Conservation (phyloP, 2,329 filamentous ascomycete genomes). For the Spiromastix sp. region DNA sequence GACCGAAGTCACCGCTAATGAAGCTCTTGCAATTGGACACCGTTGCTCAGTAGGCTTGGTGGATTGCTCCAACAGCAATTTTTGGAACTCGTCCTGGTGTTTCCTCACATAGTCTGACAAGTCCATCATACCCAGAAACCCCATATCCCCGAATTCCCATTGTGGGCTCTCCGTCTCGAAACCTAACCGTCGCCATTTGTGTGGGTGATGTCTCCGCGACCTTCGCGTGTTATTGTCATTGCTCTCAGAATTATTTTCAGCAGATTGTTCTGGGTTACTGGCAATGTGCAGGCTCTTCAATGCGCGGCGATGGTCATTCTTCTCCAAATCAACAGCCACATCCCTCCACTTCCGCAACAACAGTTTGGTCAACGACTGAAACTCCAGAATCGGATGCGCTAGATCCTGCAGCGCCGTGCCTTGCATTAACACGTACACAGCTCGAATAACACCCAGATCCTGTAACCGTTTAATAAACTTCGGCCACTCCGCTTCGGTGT, state of each 20-base stretch:
- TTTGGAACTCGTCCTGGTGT: constrained; percentile 86
- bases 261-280: constrained; percentile 59
- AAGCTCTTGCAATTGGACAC: constrained; percentile 79
- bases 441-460: constrained; percentile 84
- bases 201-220: constrained; percentile 65
- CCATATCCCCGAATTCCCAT: constrained; percentile 72
- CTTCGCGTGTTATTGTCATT: constrained; percentile 40
- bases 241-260: constrained; percentile 20
- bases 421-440: constrained; percentile 89
- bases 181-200: constrained; percentile 87
- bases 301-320: constrained; percentile 76
- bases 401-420: constrained; percentile 84
- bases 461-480: constrained; percentile 91
- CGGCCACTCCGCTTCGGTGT: constrained; percentile 76
- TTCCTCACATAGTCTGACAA: constrained; percentile 86
- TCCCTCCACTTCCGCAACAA: constrained; percentile 81
- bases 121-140: constrained; percentile 96
- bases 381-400: constrained; percentile 81
- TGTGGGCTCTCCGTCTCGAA: constrained; percentile 86
- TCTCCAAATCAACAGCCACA: constrained; percentile 72
- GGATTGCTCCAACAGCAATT: constrained; percentile 81
- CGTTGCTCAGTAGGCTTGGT: constrained; percentile 59
- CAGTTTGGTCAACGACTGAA: constrained; percentile 83
- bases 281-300: constrained; percentile 78
- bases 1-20: constrained; percentile 74